These are phyloP conservation scores for Bipolaris bicolor DNA, from an alignment of 2,329 filamentous ascomycete genomes.

Conservation along the genomic window DNA sequence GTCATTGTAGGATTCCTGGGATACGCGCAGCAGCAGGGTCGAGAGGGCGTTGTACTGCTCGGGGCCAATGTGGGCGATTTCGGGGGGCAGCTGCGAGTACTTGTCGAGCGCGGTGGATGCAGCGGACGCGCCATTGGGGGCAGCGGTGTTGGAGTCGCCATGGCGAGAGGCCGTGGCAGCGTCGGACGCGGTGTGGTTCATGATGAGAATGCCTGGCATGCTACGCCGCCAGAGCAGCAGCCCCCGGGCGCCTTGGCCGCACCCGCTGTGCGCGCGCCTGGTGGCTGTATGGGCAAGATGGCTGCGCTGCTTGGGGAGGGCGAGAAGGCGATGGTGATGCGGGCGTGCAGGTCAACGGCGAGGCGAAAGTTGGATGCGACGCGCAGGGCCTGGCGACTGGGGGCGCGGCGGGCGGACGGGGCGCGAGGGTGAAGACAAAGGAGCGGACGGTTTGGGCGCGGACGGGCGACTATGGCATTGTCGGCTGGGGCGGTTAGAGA, in stretches of 20 bases:
- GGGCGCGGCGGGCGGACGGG: conserved; percentile 15
- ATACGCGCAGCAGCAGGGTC: conserved; percentile 75
- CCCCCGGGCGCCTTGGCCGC: conserved; percentile 42
- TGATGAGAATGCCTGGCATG: conserved; percentile 58
- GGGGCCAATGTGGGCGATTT: conserved; percentile 71
- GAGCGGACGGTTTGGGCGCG: conserved; percentile 2
- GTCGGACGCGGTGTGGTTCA: conserved; percentile 53
- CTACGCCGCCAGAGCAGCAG: conserved; percentile 41
- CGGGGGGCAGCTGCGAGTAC: conserved; percentile 53
- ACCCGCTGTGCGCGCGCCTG: conserved; percentile 20
- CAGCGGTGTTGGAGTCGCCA: conserved; percentile 26
- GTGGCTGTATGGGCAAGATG: not conserved
- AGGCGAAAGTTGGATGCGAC: not conserved
- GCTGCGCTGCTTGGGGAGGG: not conserved
- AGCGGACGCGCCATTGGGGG: conserved; percentile 27
- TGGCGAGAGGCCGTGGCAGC: conserved; percentile 42
- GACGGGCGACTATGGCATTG: conserved; percentile 7
- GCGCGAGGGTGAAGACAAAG: conserved; percentile 16
- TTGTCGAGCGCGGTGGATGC: conserved; percentile 21
- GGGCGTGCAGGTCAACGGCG: not conserved
- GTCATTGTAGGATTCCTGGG: conserved; percentile 82
- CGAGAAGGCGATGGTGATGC: no score
- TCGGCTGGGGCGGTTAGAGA: conserved; percentile 9
- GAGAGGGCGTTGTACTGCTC: conserved; percentile 75
- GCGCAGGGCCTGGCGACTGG: not conserved